Conservation (phyloP, 2,329 filamentous ascomycete species). For the Clarireedia paspali region DNA sequence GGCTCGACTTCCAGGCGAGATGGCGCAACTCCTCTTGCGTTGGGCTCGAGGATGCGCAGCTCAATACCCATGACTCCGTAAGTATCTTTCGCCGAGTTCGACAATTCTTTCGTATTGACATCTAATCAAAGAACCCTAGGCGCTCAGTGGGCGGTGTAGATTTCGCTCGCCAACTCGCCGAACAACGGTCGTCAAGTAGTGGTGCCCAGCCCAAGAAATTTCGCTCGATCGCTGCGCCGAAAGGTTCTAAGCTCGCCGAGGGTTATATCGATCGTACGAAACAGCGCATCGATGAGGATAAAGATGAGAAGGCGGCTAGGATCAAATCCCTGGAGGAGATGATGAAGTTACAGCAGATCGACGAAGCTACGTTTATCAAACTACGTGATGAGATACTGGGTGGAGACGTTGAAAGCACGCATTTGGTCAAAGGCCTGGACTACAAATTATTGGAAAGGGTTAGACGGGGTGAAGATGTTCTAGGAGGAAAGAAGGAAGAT, state of each 20-base stretch:
- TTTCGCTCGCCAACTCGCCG: slow-evolving; percentile 78
- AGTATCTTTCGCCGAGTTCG: slow-evolving; percentile 27
- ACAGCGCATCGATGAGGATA: slow-evolving; percentile 44
- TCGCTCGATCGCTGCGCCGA: slow-evolving; percentile 67
- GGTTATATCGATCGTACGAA: slow-evolving; percentile 82
- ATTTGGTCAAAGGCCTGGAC: slow-evolving; percentile 88
- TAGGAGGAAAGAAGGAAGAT: slow-evolving; percentile 24
- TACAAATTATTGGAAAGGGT: slow-evolving; percentile 68
- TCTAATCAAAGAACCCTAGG: slow-evolving; percentile 6
- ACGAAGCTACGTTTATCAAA: slow-evolving; percentile 68
- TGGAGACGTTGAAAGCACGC: slow-evolving; percentile 71
- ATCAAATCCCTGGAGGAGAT: slow-evolving; percentile 75
- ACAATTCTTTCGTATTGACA: not conserved
- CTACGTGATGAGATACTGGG: slow-evolving; percentile 71
- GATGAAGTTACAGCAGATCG: slow-evolving; percentile 77
- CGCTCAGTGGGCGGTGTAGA: slow-evolving; percentile 43
- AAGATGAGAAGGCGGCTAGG: slow-evolving; percentile 51
- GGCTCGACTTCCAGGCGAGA: slow-evolving; percentile 33
- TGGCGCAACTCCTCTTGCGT: slow-evolving; percentile 43
- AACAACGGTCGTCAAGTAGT: slow-evolving; percentile 39
- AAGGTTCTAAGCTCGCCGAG: slow-evolving; percentile 68
- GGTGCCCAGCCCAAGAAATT: slow-evolving; percentile 59
- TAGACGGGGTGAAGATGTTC: slow-evolving; percentile 41
- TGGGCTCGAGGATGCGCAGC: slow-evolving; percentile 71
- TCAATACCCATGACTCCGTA: slow-evolving; percentile 94